These are phyloP conservation scores for Aspergillus ibericus DNA, from an alignment of 2,329 filamentous ascomycete genomes.

Conservation along the genomic window DNA sequence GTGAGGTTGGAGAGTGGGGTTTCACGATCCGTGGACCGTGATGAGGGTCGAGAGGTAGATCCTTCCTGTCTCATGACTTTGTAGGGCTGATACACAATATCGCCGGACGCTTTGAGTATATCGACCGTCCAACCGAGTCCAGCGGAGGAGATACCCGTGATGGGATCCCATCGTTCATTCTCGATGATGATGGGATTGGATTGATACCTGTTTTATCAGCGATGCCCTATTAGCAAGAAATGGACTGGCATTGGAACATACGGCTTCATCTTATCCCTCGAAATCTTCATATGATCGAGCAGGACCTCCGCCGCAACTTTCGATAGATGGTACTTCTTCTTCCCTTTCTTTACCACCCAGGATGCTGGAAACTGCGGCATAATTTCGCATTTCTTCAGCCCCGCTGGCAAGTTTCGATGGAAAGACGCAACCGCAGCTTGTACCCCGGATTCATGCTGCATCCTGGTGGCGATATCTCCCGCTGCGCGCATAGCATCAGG, in stretches of 20 bases:
- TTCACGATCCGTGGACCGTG: no score
- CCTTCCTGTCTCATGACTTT: background rate
- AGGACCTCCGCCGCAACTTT: background rate
- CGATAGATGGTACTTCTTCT: background rate
- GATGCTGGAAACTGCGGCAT: background rate
- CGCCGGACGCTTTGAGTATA: background rate
- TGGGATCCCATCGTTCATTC: background rate
- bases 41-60: no score
- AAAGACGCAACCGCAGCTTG: constrained; percentile 46
- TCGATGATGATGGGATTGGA: background rate
- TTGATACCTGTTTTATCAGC: constrained; percentile 12
- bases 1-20: no score
- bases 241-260: no score
- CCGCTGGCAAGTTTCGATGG: constrained; percentile 25
- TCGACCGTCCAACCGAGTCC: background rate
- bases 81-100: background rate
- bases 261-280: background rate
- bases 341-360: background rate
- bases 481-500: constrained; percentile 39
- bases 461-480: constrained; percentile 35
- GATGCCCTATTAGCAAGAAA: no score
- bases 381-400: background rate
- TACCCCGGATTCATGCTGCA: constrained; percentile 44
- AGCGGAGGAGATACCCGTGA: constrained; percentile 1
- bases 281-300: background rate